Base-by-base conservation (phyloP, 345 rosid species). In the Eucalyptus camaldulensis region DNA sequence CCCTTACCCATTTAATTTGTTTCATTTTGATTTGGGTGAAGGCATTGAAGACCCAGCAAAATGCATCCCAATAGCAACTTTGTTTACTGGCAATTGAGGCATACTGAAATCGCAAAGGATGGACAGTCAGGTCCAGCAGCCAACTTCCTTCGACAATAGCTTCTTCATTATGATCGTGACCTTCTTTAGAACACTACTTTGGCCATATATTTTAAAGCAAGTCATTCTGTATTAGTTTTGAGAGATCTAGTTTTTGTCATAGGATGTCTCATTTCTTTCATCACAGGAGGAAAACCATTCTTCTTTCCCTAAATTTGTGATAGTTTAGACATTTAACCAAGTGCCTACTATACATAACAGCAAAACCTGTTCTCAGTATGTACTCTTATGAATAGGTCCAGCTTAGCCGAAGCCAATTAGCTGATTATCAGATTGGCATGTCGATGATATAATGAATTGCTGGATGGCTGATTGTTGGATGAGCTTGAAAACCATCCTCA, bases 91-190 rank as follows among this genome's bases (percentile, higher is more conserved):
- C 97, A 67, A 93, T 96, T 81, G 97, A 96, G 56, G 94, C 96
- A 96, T 96, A 54, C 5, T 95, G 87, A 93, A 98, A 90, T 62
- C 94, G 94, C 43, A 96, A 93, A 60, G 94, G 94, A 87, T 96
- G 99, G 99, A 89, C 89, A 19, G 90, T 95, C 69, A 93, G 99
- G 90, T 98, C 97, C n/a, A 97, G 99, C 62, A 60, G 93, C 90
- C 91, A 92, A 86, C 91, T 93, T 92, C 97, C 95, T 58, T 43
- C 92, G 16, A 47, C 89, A 47, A 65, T 86, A 50, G 89, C 29
- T 58, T 58, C 14, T 50, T 86, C 89, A 49, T 12, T 91, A 62
- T 29, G 16, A 58, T 89, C 89, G 88, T 88, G 88, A 21, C 49
- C 86, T 62, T 62, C 69, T 6, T 62, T 12, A 62, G 33, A 29